A percentile compares a stretch with the other conserved stretches of the same genome.
Evolutionary conservation across 73 alveolate species (phyloP).

Genomic region (Paramecium biaurelia): DNA sequence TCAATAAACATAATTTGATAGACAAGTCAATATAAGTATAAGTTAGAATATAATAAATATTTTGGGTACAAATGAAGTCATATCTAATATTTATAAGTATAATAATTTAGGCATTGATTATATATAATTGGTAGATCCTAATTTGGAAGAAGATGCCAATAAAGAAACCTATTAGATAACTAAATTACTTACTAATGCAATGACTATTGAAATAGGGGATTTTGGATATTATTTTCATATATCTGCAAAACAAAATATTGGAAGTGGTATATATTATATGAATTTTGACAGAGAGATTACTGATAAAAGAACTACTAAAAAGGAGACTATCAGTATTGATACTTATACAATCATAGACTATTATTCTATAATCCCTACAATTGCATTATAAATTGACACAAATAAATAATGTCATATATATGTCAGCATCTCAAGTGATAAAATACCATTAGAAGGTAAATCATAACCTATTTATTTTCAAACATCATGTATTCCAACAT

Average conservation of each 20-base stretch:
- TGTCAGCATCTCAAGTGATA: neutral
- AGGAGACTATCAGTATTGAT: neutral
- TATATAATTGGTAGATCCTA: slow-evolving; percentile 9
- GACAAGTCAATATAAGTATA: neutral
- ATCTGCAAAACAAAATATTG: neutral
- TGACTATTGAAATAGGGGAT: slow-evolving; percentile 33
- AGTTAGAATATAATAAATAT: neutral
- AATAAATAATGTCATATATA: neutral
- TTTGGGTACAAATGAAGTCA: neutral
- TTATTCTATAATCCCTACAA: neutral
- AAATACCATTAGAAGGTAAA: neutral
- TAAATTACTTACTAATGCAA: neutral
- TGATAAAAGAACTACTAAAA: neutral
- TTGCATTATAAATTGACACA: neutral
- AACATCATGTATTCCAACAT: neutral
- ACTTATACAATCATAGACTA: neutral
- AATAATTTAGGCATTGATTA: neutral
- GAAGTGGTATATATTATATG: slow-evolving; percentile 11
- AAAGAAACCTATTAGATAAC: neutral
- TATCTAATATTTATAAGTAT: neutral
- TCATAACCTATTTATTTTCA: neutral
- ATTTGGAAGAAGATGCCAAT: neutral
- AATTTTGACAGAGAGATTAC: neutral
- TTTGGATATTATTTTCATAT: slow-evolving; percentile 4
- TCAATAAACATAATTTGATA: neutral